These are phyloP conservation scores for Puya raimondii DNA, from an alignment of 176 grass and related monocot genomes.

Conservation along the genomic window DNA sequence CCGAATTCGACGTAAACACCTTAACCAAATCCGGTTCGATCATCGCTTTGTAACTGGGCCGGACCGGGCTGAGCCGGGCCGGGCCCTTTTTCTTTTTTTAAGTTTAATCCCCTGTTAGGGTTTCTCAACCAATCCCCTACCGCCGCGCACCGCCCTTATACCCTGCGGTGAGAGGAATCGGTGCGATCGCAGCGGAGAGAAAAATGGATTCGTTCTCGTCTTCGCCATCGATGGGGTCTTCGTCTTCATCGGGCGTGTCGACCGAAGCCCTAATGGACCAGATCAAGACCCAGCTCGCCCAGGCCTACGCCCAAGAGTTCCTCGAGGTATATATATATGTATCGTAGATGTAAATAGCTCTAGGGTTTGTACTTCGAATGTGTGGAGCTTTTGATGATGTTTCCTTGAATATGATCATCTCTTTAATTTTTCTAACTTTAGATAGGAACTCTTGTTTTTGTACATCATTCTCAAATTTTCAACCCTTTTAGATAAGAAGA, in stretches of 20 bases:
- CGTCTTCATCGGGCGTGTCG: constrained; percentile 15
- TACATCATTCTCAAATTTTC: no score
- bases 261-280: constrained; percentile 69
- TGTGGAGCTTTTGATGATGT: not conserved
- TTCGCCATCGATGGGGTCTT: constrained; percentile 31
- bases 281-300: constrained; percentile 74
- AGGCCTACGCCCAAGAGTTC: constrained; percentile 80
- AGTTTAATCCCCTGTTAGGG: no score
- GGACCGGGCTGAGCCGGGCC: no score
- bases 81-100: no score
- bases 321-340: constrained; percentile 39
- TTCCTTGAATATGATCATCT: not conserved
- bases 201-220: constrained; percentile 83
- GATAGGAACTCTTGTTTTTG: no score
- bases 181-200: not conserved
- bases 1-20: no score
- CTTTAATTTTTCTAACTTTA: not conserved
- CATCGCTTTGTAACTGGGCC: no score
- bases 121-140: no score
- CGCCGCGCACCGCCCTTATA: no score
- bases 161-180: not conserved
- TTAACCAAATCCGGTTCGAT: no score
- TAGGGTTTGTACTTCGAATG: not conserved
- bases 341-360: not conserved
- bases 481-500: no score